phyloP scores from a whole-genome alignment of 139 green algal genomes.

The Tetratostichococcus sp. region DNA sequence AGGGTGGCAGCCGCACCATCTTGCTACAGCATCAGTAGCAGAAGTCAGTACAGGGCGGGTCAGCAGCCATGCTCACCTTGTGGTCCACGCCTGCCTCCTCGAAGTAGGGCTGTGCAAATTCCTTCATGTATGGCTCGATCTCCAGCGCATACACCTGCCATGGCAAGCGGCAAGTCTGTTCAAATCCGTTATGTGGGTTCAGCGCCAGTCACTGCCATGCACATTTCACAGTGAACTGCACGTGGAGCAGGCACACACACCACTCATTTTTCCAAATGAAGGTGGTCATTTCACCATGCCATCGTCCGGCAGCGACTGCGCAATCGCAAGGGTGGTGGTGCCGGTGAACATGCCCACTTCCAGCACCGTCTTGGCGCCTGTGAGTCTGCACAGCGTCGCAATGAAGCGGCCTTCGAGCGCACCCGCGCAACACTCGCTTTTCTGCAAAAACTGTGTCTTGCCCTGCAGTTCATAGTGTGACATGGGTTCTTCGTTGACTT shows the following conservation, averaged over 20 bases:
- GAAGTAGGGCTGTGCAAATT: slow-evolving; percentile 39
- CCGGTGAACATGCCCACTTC: slow-evolving; percentile 55
- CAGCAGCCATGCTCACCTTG: background rate
- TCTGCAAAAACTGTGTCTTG: slow-evolving; percentile 39
- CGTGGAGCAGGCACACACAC: no score
- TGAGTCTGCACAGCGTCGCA: slow-evolving; percentile 18
- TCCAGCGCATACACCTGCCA: slow-evolving; percentile 37
- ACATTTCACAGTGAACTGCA: background rate
- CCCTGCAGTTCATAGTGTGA: slow-evolving; percentile 7
- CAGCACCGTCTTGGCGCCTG: slow-evolving; percentile 39
- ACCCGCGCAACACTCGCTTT: slow-evolving; percentile 40
- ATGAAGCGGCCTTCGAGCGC: slow-evolving; percentile 33
- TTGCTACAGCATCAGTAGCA: no score
- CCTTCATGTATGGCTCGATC: slow-evolving; percentile 41
- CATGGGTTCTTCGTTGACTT: no score
- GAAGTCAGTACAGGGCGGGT: no score
- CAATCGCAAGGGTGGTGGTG: slow-evolving; percentile 38
- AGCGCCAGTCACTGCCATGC: background rate
- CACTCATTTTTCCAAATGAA: no score
- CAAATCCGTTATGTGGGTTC: no score
- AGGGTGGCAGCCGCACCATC: no score
- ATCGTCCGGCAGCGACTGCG: slow-evolving; percentile 32
- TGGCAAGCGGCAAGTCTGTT: background rate
- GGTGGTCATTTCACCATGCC: slow-evolving; percentile 28
- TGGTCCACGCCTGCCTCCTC: slow-evolving; percentile 19